Evolutionary conservation across 176 grass and related monocot species (phyloP).

Genomic region (Sorghum bicolor): DNA sequence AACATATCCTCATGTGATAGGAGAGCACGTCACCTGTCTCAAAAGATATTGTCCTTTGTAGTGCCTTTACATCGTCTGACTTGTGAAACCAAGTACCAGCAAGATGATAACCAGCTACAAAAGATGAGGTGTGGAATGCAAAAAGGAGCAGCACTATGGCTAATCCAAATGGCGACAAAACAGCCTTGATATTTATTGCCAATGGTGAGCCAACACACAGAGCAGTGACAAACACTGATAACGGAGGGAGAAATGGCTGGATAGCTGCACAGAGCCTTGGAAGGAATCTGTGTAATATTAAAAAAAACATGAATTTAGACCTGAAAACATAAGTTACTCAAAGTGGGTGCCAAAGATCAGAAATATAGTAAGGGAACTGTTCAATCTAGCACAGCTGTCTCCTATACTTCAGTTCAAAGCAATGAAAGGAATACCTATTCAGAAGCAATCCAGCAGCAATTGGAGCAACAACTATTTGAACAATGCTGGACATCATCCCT

Average conservation of each 20-base stretch:
- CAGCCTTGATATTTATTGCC: constrained; percentile 89
- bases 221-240: constrained; percentile 93
- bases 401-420: constrained; percentile 9
- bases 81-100: constrained; percentile 66
- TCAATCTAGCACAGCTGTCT: background rate
- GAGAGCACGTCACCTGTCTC: constrained; percentile 65
- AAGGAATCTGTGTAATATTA: constrained; percentile 60
- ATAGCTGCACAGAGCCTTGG: constrained; percentile 73
- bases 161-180: constrained; percentile 78
- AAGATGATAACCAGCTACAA: constrained; percentile 75
- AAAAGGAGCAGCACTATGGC: constrained; percentile 74
- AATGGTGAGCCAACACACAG: constrained; percentile 94
- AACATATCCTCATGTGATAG: background rate
- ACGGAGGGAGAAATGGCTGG: constrained; percentile 91
- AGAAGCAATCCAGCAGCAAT: constrained; percentile 88
- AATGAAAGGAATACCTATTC: constrained; percentile 61
- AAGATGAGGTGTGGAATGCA: constrained; percentile 77
- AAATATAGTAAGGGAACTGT: constrained; percentile 4
- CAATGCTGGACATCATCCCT: constrained; percentile 97
- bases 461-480: constrained; percentile 92
- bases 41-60: constrained; percentile 92
- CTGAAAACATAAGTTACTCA: background rate
- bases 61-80: constrained; percentile 71
- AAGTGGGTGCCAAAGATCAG: background rate
- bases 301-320: background rate